A percentile compares a stretch with the other conserved stretches of the same genome.
Evolutionary conservation across 352 stramenopile genomes (phyloP).

Genomic region (Globisporangium viniferum): DNA sequence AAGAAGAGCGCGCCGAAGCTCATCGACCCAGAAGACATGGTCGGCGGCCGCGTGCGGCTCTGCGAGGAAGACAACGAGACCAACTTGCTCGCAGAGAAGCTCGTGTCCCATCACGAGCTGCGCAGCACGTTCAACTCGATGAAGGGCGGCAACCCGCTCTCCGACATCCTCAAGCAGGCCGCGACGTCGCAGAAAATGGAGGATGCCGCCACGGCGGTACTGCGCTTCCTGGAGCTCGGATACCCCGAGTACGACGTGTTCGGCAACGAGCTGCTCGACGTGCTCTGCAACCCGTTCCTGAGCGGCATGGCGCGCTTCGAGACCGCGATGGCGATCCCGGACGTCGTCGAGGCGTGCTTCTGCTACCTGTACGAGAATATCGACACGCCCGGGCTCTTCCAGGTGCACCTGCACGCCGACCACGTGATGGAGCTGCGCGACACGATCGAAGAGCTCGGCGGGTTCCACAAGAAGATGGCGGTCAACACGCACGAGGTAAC

Average conservation of each 20-base stretch:
- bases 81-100: conserved; percentile 66
- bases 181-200: conserved; percentile 62
- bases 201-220: conserved; percentile 62
- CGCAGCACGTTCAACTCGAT: conserved; percentile 65
- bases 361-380: conserved; percentile 78
- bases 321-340: conserved; percentile 74
- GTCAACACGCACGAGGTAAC: conserved; percentile 79
- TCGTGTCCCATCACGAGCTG: conserved; percentile 74
- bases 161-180: conserved; percentile 59
- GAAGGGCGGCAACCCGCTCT: conserved; percentile 76
- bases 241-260: conserved; percentile 86
- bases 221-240: conserved; percentile 81
- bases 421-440: conserved; percentile 80
- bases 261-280: conserved; percentile 65
- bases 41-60: conserved; percentile 65
- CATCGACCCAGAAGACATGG: conserved; percentile 85
- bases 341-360: conserved; percentile 76
- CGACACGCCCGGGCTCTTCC: conserved; percentile 74
- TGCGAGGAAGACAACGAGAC: conserved; percentile 63
- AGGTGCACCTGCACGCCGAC: conserved; percentile 72
- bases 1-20: conserved; percentile 58
- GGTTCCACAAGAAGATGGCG: conserved; percentile 80
- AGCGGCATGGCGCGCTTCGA: conserved; percentile 84
- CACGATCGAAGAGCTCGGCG: conserved; percentile 76
- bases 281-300: conserved; percentile 82